These are phyloP conservation scores for Deinandra increscens DNA, from an alignment of 129 eudicot species.

Conservation along the genomic window DNA sequence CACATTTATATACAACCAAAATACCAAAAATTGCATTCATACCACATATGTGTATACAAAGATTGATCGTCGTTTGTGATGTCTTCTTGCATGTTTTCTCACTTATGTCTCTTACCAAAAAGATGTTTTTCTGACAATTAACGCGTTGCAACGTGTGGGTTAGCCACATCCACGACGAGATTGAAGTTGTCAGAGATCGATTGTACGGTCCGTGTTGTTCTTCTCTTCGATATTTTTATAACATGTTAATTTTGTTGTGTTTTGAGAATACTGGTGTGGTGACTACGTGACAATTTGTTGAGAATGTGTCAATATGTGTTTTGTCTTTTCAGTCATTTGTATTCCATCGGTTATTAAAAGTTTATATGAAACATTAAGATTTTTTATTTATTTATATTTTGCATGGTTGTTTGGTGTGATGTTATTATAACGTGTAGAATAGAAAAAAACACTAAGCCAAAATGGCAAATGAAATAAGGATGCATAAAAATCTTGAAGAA, in stretches of 20 bases:
- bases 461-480: too few species aligned
- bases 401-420: too few species aligned
- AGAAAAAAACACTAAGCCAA: too few species aligned
- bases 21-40: background rate
- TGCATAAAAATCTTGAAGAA: too few species aligned
- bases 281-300: too few species aligned
- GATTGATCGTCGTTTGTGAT: background rate
- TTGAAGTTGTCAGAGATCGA: background rate
- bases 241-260: too few species aligned
- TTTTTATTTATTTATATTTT: too few species aligned
- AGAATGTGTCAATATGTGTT: background rate
- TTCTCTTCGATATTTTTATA: too few species aligned
- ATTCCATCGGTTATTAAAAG: background rate
- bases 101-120: background rate
- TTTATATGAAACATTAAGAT: too few species aligned
- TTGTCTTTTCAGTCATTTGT: background rate
- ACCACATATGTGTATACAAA: background rate
- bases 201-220: background rate
- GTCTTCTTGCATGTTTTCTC: slow-evolving; percentile 2
- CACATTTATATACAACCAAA: background rate
- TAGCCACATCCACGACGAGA: background rate
- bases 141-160: background rate
- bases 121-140: background rate
- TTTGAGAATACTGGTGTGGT: too few species aligned
- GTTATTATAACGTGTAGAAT: too few species aligned